phyloP scores from a whole-genome alignment of 2,329 filamentous ascomycete species.

The Zarea fungicola region DNA sequence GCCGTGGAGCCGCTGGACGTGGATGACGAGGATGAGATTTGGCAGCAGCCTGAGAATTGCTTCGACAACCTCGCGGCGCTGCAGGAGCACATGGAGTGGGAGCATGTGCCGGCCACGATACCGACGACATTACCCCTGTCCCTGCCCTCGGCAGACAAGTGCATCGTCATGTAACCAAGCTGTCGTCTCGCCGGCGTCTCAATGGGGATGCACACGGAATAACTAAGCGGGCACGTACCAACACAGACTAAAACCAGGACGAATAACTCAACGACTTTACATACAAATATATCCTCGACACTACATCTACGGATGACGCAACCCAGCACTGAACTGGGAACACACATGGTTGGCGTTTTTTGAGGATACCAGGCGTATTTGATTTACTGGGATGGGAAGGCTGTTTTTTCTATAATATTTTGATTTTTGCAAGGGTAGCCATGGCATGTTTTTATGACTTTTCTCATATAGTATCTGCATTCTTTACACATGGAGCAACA shows the following conservation, averaged over 20 bases:
- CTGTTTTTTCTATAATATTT: too few species aligned
- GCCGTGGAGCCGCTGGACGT: conserved; percentile 38
- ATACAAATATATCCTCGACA: too few species aligned
- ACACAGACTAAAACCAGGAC: background rate
- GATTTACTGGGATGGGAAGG: too few species aligned
- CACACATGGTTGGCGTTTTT: conserved; percentile 1
- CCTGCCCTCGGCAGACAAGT: conserved; percentile 33
- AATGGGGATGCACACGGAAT: too few species aligned
- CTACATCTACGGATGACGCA: background rate
- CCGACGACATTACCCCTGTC: conserved; percentile 30
- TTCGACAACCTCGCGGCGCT: conserved; percentile 46
- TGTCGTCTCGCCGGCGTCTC: too few species aligned
- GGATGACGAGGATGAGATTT: conserved; percentile 47
- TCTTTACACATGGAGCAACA: background rate
- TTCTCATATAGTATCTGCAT: background rate
- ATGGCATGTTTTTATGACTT: background rate
- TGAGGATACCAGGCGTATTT: conserved; percentile 5
- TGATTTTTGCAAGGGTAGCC: background rate
- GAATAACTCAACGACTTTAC: conserved; percentile 4
- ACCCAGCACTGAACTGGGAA: background rate
- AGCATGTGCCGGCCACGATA: conserved; percentile 40
- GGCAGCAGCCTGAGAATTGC: conserved; percentile 44
- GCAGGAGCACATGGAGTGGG: conserved; percentile 53
- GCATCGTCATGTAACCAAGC: conserved; percentile 40
- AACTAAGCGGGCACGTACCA: too few species aligned